Percentiles rank a stretch among this genome's conserved stretches.
phyloP scores from a whole-genome alignment of 148 eudicot species.

The Rhododendron simsii region DNA sequence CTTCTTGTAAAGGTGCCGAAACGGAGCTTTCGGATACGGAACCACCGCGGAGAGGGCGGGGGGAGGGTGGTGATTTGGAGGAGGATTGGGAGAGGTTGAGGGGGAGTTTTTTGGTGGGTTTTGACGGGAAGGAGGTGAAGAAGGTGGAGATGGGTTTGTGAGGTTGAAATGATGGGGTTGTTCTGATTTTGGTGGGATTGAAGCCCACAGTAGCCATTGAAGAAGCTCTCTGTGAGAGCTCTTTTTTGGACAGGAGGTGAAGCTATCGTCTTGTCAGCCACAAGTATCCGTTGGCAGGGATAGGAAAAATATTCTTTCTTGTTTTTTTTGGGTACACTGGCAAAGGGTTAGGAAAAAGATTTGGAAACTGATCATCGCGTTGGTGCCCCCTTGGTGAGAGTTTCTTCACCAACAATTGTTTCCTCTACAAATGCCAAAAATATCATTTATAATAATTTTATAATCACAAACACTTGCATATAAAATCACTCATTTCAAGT shows the following conservation, averaged over 20 bases:
- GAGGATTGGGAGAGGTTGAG: constrained; percentile 6
- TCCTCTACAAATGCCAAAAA: no score
- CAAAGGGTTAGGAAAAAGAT: not conserved
- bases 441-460: no score
- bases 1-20: constrained; percentile 32
- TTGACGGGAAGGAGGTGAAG: constrained; percentile 18
- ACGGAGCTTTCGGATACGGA: constrained; percentile 69
- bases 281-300: not conserved
- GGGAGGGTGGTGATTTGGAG: constrained; percentile 8
- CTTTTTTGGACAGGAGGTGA: not conserved
- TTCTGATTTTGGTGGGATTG: constrained; percentile 54
- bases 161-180: constrained; percentile 17
- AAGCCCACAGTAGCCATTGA: constrained; percentile 79
- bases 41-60: not conserved
- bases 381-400: not conserved
- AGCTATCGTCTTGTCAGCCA: not conserved
- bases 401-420: no score
- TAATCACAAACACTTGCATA: no score
- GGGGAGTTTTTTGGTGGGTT: constrained; percentile 31
- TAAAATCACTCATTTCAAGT: no score
- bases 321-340: no score
- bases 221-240: constrained; percentile 7
- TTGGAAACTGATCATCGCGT: no score
- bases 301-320: not conserved
- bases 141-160: constrained; percentile 37